phyloP scores from a whole-genome alignment of 805 yeast genomes.

The Diddensiella caesifluorescens region DNA sequence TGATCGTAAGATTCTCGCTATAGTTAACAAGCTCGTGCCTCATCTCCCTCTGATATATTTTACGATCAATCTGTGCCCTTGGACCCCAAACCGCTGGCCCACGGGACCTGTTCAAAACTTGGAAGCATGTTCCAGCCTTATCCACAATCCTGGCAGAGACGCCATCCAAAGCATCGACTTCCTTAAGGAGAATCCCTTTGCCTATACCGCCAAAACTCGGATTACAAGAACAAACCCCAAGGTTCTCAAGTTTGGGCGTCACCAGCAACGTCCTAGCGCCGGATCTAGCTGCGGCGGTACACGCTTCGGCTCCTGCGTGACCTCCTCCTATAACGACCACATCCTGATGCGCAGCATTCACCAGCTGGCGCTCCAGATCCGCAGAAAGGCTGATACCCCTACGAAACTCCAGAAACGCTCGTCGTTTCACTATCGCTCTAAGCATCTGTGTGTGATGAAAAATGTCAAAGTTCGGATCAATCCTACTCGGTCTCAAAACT shows the following conservation, averaged over 20 bases:
- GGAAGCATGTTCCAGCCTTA: conserved; percentile 86
- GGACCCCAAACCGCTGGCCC: conserved; percentile 99
- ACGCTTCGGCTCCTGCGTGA: conserved; percentile 98
- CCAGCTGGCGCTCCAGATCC: conserved; percentile 13
- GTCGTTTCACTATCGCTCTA: too few species aligned
- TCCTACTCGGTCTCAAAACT: background rate
- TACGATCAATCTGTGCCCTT: conserved; percentile 90
- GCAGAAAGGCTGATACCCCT: conserved; percentile 10
- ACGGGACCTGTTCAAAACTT: conserved; percentile 74
- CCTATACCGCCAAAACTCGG: conserved; percentile 99
- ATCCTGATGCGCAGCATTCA: conserved; percentile 34
- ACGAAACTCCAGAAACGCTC: too few species aligned
- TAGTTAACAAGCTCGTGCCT: conserved; percentile 51
- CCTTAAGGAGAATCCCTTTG: conserved; percentile 85
- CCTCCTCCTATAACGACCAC: conserved; percentile 96
- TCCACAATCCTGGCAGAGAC: conserved; percentile 84
- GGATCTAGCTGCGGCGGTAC: conserved; percentile 82
- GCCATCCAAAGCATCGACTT: conserved; percentile 96
- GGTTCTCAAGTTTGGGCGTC: conserved; percentile 67
- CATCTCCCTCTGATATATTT: conserved; percentile 74
- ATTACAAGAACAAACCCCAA: conserved; percentile 95
- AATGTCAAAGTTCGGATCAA: background rate
- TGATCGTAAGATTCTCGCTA: conserved; percentile 53
- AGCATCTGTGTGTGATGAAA: too few species aligned
- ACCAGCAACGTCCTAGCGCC: conserved; percentile 68